These are phyloP conservation scores for Paramecium primaurelia DNA, from an alignment of 73 alveolate genomes.

Conservation along the genomic window DNA sequence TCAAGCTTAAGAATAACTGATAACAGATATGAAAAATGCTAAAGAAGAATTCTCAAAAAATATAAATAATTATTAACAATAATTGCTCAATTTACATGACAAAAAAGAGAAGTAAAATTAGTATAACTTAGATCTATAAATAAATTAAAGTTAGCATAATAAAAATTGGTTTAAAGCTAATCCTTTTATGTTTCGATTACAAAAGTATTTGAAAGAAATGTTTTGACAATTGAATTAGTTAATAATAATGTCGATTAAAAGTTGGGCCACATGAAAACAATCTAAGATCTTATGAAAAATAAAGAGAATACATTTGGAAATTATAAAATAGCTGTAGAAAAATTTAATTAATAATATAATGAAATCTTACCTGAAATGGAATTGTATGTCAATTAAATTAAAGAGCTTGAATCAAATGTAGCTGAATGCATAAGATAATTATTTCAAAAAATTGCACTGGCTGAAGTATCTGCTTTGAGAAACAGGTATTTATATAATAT, in stretches of 20 bases:
- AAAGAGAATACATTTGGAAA: conserved; percentile 11
- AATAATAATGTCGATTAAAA: not conserved
- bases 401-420: not conserved
- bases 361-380: conserved; percentile 16
- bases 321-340: conserved; percentile 15
- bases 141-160: not conserved
- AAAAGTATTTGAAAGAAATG: conserved; percentile 22
- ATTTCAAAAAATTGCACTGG: not conserved
- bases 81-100: not conserved
- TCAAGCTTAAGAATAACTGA: not conserved
- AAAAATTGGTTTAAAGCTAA: not conserved
- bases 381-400: not conserved
- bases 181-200: not conserved
- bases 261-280: not conserved
- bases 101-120: conserved; percentile 11
- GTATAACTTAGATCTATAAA: not conserved
- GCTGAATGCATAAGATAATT: not conserved
- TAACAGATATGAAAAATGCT: not conserved
- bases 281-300: not conserved
- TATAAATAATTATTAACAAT: not conserved
- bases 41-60: not conserved
- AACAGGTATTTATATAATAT: not conserved
- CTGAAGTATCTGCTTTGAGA: conserved; percentile 18
- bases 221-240: not conserved
- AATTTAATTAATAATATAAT: not conserved